These are phyloP conservation scores for Seminavis robusta DNA, from an alignment of 108 stramenopile species.

Conservation along the genomic window DNA sequence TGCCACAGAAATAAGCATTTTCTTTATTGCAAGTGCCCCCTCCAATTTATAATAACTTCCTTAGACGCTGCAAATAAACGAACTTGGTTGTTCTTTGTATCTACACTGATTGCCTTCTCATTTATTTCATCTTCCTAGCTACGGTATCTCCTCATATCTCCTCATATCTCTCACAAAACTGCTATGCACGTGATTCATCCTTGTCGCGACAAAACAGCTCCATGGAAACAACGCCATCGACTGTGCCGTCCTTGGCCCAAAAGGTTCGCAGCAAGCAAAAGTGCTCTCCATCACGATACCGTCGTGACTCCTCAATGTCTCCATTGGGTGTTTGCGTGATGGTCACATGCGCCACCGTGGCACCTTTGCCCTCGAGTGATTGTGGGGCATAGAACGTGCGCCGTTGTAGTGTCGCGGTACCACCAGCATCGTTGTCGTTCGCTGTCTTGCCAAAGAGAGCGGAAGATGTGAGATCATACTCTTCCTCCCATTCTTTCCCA, in stretches of 20 bases:
- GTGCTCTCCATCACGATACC: conserved; percentile 37
- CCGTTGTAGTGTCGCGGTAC: conserved; percentile 17
- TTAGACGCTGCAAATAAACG: too few relatives aligned
- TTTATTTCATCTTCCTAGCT: too few relatives aligned
- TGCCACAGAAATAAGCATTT: too few relatives aligned
- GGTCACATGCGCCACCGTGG: conserved; percentile 28
- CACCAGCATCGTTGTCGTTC: conserved; percentile 26
- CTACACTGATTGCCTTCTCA: too few relatives aligned
- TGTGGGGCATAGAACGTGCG: conserved; percentile 36
- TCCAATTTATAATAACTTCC: too few relatives aligned
- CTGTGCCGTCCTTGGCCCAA: conserved; percentile 12
- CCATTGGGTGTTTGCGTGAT: conserved; percentile 22
- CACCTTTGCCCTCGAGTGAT: conserved; percentile 22
- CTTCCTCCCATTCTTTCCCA: conserved; percentile 38
- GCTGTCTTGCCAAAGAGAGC: too few relatives aligned
- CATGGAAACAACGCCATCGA: conserved; percentile 28
- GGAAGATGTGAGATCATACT: conserved; percentile 31
- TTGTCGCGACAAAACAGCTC: conserved; percentile 37
- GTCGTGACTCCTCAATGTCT: conserved; percentile 37
- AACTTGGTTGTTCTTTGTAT: too few relatives aligned
- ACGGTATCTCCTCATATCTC: too few relatives aligned
- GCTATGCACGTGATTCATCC: too few relatives aligned
- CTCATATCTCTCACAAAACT: too few relatives aligned
- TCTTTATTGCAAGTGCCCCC: too few relatives aligned
- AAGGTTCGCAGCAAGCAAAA: conserved; percentile 34